Percentiles rank a stretch among this genome's conserved stretches.
Evolutionary conservation across 441 rosid species (phyloP).

Genomic region (Mallotus repandus): DNA sequence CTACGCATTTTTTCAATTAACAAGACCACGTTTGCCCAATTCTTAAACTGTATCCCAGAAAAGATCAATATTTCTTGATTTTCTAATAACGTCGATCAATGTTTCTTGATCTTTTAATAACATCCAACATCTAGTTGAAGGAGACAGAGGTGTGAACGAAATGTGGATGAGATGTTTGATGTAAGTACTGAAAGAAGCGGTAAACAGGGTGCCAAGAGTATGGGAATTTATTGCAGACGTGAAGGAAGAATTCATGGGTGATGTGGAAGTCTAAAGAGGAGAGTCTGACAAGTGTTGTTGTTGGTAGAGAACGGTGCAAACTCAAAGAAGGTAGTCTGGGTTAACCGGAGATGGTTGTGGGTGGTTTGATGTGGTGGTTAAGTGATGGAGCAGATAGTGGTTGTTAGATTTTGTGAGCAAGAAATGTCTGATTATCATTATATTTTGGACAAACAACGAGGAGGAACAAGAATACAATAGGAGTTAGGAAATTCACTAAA

Average conservation of each 20-base stretch:
- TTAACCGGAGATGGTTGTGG: constrained; percentile 34
- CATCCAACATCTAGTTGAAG: constrained; percentile 61
- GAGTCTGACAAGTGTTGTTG: too few relatives aligned
- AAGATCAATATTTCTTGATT: constrained; percentile 67
- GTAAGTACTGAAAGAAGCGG: constrained; percentile 48
- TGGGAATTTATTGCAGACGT: too few relatives aligned
- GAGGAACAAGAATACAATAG: too few relatives aligned
- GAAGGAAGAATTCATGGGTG: too few relatives aligned
- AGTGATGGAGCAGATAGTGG: constrained; percentile 21
- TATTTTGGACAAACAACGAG: not conserved
- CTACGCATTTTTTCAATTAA: constrained; percentile 60
- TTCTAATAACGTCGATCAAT: constrained; percentile 55
- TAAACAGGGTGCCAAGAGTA: too few relatives aligned
- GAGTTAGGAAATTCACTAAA: not conserved
- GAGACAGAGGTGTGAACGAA: constrained; percentile 53
- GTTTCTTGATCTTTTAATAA: constrained; percentile 65
- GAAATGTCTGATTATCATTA: constrained; percentile 30
- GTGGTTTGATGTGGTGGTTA: constrained; percentile 26
- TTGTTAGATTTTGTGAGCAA: constrained; percentile 21
- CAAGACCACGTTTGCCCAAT: constrained; percentile 46
- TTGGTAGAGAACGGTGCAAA: constrained; percentile 53
- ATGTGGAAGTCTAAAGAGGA: too few relatives aligned
- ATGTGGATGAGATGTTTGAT: constrained; percentile 31
- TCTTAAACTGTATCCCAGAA: constrained; percentile 60
- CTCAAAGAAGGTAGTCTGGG: constrained; percentile 57